Evolutionary conservation across 2,329 filamentous ascomycete species (phyloP), one percentile per base, ranked within the genome.

Genomic region (Verticillium longisporum): DNA sequence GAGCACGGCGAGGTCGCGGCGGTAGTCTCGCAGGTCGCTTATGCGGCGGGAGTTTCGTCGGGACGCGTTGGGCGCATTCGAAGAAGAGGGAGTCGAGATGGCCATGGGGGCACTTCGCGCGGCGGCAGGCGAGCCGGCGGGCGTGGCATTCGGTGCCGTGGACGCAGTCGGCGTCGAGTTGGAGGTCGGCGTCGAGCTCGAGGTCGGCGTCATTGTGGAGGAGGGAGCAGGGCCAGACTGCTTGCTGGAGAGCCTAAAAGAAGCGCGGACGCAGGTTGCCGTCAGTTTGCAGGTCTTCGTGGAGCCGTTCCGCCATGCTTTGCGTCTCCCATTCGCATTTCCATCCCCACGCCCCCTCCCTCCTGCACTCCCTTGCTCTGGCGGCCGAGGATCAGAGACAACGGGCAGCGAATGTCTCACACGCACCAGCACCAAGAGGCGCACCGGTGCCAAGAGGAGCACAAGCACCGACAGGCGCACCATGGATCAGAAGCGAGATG

Each of bases 1-100:
- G 68, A 91, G 79, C 62, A 88, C 83, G 67, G 86, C 82, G 61
- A 91, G 82, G 68, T 91, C 88, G 76, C 88, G 88, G 69, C 88
- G 86, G 72, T 91, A 88, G 72, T 89, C 88, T 71, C 80, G 79
- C 68, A 90, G 82, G 70, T 88, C 86, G 76, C 80, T 83, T 70
- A 82, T 73, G 66, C 82, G 78, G 68, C 80, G 83, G 32, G 57
- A 50, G 33, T 84, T 83, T 73, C 82, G 81, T 78, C 83, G 31
- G 54, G 54, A 10, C 4, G 54, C 2, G 13, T n/a, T 33, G 26
- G 54, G 32, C 34, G 55, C 55, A 53, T 74, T 75, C 61, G 76
- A 75, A 64, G 74, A 72, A 56, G 78, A 75, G 61, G 76, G 75
- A 64, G 78, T 75, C 63, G 78, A 78, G 62, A 11, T n/a, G n/a